Evolutionary conservation across 2,329 filamentous ascomycete genomes (phyloP).

Genomic region (Neophaeococcomyces aloes): DNA sequence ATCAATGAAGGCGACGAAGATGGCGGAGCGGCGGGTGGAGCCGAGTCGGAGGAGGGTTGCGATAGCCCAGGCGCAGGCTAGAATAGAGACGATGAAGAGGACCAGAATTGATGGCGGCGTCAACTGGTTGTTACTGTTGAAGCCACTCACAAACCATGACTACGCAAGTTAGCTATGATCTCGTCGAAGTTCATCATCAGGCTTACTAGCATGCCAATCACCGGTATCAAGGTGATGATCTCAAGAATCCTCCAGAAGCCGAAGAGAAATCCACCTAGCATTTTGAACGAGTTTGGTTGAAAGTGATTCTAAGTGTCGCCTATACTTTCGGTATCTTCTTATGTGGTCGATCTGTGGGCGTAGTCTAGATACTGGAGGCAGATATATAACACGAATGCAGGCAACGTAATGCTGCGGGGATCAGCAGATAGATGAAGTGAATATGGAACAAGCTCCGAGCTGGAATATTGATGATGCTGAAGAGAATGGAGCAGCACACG

Average conservation of each 20-base stretch:
- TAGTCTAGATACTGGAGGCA: not conserved
- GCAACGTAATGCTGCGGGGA: not conserved
- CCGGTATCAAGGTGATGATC: constrained; percentile 52
- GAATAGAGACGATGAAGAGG: constrained; percentile 54
- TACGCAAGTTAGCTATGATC: constrained; percentile 18
- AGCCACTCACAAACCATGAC: constrained; percentile 53
- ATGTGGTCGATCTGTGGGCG: not conserved
- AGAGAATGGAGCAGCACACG: not conserved
- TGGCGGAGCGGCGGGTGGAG: constrained; percentile 47
- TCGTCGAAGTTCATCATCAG: not conserved
- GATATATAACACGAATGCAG: not conserved
- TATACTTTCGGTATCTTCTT: not conserved
- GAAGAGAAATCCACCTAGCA: constrained; percentile 49
- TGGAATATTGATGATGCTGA: not conserved
- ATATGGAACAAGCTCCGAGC: not conserved
- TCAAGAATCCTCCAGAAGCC: constrained; percentile 51
- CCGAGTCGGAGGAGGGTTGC: constrained; percentile 51
- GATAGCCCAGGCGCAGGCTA: constrained; percentile 51
- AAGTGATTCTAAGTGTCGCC: constrained; percentile 2
- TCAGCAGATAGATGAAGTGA: not conserved
- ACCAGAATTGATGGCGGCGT: constrained; percentile 52
- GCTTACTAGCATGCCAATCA: constrained; percentile 50
- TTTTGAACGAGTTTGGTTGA: constrained; percentile 23
- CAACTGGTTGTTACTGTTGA: constrained; percentile 45
- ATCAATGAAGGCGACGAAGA: constrained; percentile 52